A percentile compares a stretch with the other conserved stretches of the same genome.
phyloP scores from a whole-genome alignment of 176 grass and related monocot species.

The Carex cristatella region DNA sequence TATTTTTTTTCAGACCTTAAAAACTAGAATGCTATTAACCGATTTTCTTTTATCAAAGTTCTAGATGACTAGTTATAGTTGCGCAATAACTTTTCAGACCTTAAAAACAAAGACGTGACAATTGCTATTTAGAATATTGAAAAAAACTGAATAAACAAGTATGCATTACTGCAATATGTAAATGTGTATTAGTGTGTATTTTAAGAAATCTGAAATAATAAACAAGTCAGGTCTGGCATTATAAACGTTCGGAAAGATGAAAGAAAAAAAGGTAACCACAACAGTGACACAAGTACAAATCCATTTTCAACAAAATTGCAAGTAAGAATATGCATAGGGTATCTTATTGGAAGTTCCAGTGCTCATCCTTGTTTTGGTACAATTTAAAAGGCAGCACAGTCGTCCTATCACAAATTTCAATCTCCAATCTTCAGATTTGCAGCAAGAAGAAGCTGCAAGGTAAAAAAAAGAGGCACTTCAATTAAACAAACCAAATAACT shows the following conservation, averaged over 20 bases:
- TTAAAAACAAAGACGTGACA: no score
- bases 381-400: neutral
- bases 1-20: no score
- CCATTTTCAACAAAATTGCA: neutral
- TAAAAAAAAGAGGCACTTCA: neutral
- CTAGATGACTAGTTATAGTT: no score
- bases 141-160: no score
- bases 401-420: neutral
- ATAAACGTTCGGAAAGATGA: neutral
- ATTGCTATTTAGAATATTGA: no score
- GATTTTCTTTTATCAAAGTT: no score
- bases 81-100: no score
- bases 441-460: constrained; percentile 7
- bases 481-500: neutral
- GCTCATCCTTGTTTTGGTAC: neutral
- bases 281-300: neutral
- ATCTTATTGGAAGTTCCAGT: neutral
- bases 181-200: no score
- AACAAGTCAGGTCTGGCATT: neutral
- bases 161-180: no score
- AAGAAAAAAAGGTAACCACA: neutral
- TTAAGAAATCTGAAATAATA: neutral
- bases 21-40: no score
- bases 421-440: constrained; percentile 6
- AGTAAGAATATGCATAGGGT: neutral